Percentiles rank a stretch among this genome's conserved stretches.
Evolutionary conservation across 805 yeast genomes (phyloP).

Genomic region (Lipomyces japonicus): DNA sequence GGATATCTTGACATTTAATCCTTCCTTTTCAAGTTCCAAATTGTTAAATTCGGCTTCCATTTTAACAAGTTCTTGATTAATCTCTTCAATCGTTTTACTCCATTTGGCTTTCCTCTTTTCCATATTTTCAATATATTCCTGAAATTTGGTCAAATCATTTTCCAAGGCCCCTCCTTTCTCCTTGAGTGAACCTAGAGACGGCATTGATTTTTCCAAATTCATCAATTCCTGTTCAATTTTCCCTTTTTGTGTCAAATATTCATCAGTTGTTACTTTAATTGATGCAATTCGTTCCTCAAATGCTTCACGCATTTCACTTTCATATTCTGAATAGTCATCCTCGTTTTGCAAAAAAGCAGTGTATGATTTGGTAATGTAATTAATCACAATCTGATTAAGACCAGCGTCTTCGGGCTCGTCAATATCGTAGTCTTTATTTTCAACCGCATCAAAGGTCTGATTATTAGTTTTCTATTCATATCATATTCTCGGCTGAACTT

Average conservation of each 20-base stretch:
- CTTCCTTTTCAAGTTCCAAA: constrained; percentile 15
- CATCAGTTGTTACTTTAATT: constrained; percentile 47
- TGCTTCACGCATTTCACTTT: constrained; percentile 53
- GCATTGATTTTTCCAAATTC: constrained; percentile 45
- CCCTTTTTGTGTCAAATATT: constrained; percentile 43
- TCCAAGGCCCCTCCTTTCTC: constrained; percentile 62
- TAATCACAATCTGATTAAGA: constrained; percentile 51
- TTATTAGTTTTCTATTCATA: constrained; percentile 21
- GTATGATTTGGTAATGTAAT: constrained; percentile 65
- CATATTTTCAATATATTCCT: constrained; percentile 66
- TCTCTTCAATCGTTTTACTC: constrained; percentile 55
- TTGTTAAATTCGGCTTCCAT: constrained; percentile 36
- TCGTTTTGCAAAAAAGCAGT: constrained; percentile 59
- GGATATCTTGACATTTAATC: constrained; percentile 43
- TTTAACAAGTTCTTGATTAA: constrained; percentile 50
- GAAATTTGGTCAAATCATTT: constrained; percentile 65
- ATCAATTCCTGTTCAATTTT: constrained; percentile 42
- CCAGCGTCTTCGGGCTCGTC: constrained; percentile 43
- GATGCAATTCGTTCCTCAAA: constrained; percentile 51
- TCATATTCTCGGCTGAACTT: neutral
- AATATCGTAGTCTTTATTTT: constrained; percentile 37
- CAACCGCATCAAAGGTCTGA: constrained; percentile 43
- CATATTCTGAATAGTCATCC: constrained; percentile 57
- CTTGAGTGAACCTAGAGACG: constrained; percentile 49
- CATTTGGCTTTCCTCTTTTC: constrained; percentile 59